Evolutionary conservation across 352 stramenopile species (phyloP), one percentile per base, ranked within the genome.

Genomic region (Pythium rhizo-oryzae): DNA sequence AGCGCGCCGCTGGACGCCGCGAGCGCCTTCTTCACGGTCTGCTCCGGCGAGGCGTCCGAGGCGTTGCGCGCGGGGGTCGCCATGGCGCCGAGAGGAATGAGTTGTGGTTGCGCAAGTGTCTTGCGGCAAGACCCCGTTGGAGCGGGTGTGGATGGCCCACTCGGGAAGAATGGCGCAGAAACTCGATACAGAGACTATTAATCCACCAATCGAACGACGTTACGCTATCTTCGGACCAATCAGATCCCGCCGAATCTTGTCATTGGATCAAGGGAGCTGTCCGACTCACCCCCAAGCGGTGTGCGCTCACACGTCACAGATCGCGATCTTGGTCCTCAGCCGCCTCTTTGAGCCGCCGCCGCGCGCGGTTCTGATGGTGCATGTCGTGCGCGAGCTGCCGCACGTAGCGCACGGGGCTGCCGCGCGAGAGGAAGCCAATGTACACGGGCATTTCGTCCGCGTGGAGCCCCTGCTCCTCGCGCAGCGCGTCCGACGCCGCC

Each of bases 1-100:
- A 93, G 72, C 52, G 85, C 86, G 44, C 86, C 86, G 0, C 72
- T 75, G 23, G 86, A 93, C 19, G 86, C 86, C 25, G 86, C 86
- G 23, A 74, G 71, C 11, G 84, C 83, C 72, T 93, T 94, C 74
- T 93, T 91, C 28, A 87, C 35, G 49, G 81, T 81, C 65, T 79
- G 73, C 30, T 81, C 69, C 2, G 70, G 52, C 25, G 46, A 33
- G 21, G 25, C 41, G 4, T 8, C 41, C 25, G 46, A 33, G 21
- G 25, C 41, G 4, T 8, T 15, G 41, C 21, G 9, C 21, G 52
- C 19, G 8, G 33, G 18, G 2, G 33, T 25, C 28, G 25, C 25
- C 51, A 57, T 57, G 51, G 28, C 25, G 7, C 19, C 19, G 7
- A 15, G 18, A 6, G 3, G 18, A n/a, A 6, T n/a, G 18, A n/a